These are phyloP conservation scores for Fusarium udum DNA, from an alignment of 2,329 filamentous ascomycete genomes.

Conservation along the genomic window DNA sequence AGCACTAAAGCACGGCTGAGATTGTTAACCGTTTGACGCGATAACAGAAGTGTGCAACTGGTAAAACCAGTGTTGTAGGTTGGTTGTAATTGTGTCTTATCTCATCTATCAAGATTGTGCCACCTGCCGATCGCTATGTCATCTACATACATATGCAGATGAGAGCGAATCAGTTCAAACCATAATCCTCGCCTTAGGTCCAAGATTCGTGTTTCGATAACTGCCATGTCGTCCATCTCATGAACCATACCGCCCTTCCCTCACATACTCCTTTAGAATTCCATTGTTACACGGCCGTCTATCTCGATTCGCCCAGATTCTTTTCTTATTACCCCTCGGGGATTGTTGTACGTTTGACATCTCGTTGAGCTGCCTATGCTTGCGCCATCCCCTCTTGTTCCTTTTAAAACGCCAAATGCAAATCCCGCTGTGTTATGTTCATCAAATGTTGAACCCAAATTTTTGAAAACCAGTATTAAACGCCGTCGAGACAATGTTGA, in stretches of 20 bases:
- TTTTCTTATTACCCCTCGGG: slow-evolving; percentile 26
- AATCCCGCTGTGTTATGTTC: slow-evolving; percentile 11
- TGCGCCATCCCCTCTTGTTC: slow-evolving; percentile 24
- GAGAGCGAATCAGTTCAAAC: neutral
- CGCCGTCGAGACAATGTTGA: slow-evolving; percentile 32
- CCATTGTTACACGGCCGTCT: slow-evolving; percentile 12
- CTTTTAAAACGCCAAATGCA: slow-evolving; percentile 36
- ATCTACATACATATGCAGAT: slow-evolving; percentile 1
- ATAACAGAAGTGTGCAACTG: neutral
- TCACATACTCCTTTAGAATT: neutral
- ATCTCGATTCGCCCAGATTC: neutral
- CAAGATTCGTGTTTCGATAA: slow-evolving; percentile 23
- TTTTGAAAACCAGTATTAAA: slow-evolving; percentile 19
- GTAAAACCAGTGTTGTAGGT: neutral
- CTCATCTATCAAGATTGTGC: slow-evolving; percentile 24
- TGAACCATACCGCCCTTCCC: slow-evolving; percentile 13
- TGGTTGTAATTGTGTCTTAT: slow-evolving; percentile 16
- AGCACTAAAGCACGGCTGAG: neutral
- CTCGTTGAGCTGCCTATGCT: slow-evolving; percentile 3
- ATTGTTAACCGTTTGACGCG: neutral
- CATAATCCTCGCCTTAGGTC: neutral
- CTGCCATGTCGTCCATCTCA: slow-evolving; percentile 21
- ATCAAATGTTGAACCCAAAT: slow-evolving; percentile 6
- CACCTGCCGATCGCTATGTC: neutral
- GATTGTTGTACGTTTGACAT: slow-evolving; percentile 7